Conservation (phyloP, 2,329 filamentous ascomycete genomes). For the Lecanoromycetidae sp. region DNA sequence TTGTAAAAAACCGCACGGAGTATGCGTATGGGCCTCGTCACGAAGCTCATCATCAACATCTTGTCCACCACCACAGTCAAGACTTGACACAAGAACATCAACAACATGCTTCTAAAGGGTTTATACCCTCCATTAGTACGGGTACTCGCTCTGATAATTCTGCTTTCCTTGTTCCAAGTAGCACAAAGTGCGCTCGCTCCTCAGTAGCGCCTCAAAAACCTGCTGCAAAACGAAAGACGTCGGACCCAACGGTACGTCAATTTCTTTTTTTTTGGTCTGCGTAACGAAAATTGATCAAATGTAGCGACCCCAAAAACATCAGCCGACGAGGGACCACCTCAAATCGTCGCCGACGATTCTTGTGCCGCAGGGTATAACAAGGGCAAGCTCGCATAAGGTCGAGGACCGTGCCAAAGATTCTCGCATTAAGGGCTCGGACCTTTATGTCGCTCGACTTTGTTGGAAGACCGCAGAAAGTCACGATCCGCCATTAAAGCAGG, state of each 20-base stretch:
- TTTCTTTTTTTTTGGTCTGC: background rate
- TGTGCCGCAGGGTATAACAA: background rate
- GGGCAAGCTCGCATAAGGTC: constrained; percentile 18
- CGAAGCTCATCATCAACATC: background rate
- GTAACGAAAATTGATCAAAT: background rate
- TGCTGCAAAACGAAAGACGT: background rate
- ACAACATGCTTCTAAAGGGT: constrained; percentile 6
- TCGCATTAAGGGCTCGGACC: constrained; percentile 37
- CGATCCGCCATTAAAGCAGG: too few species aligned
- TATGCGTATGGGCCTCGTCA: background rate
- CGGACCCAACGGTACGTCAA: background rate
- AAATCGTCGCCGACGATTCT: background rate
- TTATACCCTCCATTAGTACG: constrained; percentile 24
- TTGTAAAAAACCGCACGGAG: constrained; percentile 3
- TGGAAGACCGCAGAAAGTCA: too few species aligned
- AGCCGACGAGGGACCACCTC: background rate
- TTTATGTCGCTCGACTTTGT: constrained; percentile 39
- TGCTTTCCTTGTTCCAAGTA: background rate
- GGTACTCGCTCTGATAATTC: constrained; percentile 14
- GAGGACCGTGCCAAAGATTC: constrained; percentile 35
- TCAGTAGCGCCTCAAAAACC: too few species aligned
- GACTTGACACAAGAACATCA: background rate
- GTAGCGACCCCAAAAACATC: background rate
- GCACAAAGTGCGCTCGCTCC: too few species aligned
- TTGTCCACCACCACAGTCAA: background rate